Evolutionary conservation across 2,329 filamentous ascomycete genomes (phyloP).

Genomic region (Diaporthe citrichinensis): DNA sequence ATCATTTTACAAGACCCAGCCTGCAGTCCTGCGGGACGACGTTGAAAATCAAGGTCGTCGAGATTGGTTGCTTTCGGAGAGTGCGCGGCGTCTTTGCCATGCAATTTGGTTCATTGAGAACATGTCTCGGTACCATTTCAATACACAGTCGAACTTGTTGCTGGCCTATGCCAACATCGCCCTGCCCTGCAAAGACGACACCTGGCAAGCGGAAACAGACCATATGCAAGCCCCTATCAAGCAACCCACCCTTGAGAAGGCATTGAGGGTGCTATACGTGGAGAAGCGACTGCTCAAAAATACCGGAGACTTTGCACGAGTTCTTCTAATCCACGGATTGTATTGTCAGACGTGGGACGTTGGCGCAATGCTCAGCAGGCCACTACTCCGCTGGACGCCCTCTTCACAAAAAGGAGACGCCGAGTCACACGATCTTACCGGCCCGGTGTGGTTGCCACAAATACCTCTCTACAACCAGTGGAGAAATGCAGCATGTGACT

Average conservation of each 20-base stretch:
- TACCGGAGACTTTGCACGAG: conserved; percentile 28
- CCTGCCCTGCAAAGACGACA: conserved; percentile 35
- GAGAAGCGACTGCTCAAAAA: conserved; percentile 33
- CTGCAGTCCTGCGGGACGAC: neutral
- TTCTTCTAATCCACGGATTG: conserved; percentile 27
- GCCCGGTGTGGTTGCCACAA: conserved; percentile 27
- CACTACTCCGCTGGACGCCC: conserved; percentile 37
- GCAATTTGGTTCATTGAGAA: conserved; percentile 33
- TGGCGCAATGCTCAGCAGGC: neutral
- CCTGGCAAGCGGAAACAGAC: conserved; percentile 1
- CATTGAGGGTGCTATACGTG: conserved; percentile 28
- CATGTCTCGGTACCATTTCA: conserved; percentile 36
- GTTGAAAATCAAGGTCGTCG: neutral
- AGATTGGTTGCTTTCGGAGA: conserved; percentile 20
- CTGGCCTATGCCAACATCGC: conserved; percentile 27
- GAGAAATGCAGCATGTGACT: conserved; percentile 61
- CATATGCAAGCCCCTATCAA: neutral
- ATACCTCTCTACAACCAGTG: conserved; percentile 48
- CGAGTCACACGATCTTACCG: conserved; percentile 23
- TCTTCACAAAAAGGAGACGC: conserved; percentile 34
- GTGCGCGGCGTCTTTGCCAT: conserved; percentile 33
- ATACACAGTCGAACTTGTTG: neutral
- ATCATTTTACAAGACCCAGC: conserved; percentile 12
- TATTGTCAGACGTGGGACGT: conserved; percentile 39
- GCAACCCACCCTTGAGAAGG: conserved; percentile 32